phyloP scores from a whole-genome alignment of 148 eudicot genomes.

The Spergularia bocconei region DNA sequence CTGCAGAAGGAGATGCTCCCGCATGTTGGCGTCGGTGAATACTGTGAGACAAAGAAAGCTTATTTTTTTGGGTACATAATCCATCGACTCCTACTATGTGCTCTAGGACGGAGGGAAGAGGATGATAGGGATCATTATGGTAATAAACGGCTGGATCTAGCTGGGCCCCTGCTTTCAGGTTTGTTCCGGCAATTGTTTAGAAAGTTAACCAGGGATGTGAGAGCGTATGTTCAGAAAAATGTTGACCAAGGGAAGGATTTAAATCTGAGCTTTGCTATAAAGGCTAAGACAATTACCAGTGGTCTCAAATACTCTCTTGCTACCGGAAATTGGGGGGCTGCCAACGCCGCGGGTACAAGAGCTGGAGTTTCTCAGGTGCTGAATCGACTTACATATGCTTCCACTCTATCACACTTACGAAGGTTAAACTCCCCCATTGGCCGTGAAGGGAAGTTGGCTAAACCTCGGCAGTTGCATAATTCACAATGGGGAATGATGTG shows the following conservation, averaged over 20 bases:
- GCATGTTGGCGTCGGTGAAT: conserved; percentile 94
- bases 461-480: conserved; percentile 97
- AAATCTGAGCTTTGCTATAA: conserved; percentile 92
- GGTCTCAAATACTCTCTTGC: conserved; percentile 97
- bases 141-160: conserved; percentile 96
- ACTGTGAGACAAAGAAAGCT: conserved; percentile 98
- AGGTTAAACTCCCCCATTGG: conserved; percentile 95
- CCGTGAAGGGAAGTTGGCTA: conserved; percentile 96
- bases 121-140: conserved; percentile 99
- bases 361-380: conserved; percentile 99
- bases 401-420: conserved; percentile 89
- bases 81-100: conserved; percentile 91
- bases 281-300: conserved; percentile 97
- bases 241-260: conserved; percentile 95
- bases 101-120: conserved; percentile 88
- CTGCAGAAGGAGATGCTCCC: conserved; percentile 99
- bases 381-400: conserved; percentile 96
- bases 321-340: conserved; percentile 99
- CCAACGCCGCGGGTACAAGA: conserved; percentile 98
- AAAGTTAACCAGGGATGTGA: conserved; percentile 94
- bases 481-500: conserved; percentile 99
- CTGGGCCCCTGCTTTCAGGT: conserved; percentile 97
- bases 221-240: conserved; percentile 89
- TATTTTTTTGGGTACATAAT: conserved; percentile 96
- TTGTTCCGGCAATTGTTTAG: conserved; percentile 91